Evolutionary conservation across 148 eudicot species (phyloP).

Genomic region (Silene uniflora): DNA sequence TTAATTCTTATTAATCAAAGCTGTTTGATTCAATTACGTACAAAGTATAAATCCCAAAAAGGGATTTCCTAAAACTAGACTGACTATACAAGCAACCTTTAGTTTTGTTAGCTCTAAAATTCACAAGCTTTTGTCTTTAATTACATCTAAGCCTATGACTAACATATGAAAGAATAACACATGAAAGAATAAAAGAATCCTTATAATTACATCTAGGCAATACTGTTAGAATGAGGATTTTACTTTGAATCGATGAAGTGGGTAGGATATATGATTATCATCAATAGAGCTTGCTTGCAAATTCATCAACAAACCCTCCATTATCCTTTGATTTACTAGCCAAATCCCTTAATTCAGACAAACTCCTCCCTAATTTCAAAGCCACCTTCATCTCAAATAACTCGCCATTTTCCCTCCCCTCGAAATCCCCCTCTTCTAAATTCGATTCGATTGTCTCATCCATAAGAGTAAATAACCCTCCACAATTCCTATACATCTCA

Average conservation of each 20-base stretch:
- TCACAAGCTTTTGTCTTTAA: neutral
- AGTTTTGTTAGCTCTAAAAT: neutral
- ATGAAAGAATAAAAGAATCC: slow-evolving; percentile 23
- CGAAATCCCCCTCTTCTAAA: slow-evolving; percentile 29
- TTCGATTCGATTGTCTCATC: slow-evolving; percentile 34
- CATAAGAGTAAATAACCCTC: slow-evolving; percentile 45
- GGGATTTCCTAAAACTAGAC: neutral
- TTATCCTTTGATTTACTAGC: slow-evolving; percentile 32
- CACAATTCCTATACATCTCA: slow-evolving; percentile 77
- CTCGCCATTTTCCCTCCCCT: slow-evolving; percentile 49
- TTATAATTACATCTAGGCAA: neutral
- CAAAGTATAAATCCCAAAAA: neutral
- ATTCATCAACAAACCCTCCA: slow-evolving; percentile 35
- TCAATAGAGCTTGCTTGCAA: slow-evolving; percentile 63
- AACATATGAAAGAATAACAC: neutral
- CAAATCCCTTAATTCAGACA: slow-evolving; percentile 44
- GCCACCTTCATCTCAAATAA: slow-evolving; percentile 55
- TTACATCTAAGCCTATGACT: neutral
- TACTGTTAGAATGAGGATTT: too few species aligned
- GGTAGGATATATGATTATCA: neutral
- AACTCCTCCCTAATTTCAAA: slow-evolving; percentile 53
- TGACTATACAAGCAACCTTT: neutral
- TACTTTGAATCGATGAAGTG: too few species aligned
- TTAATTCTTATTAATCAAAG: too few species aligned
- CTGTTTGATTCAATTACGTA: neutral